These are phyloP conservation scores for Casuarina cunninghamiana DNA, from an alignment of 306 rosid genomes.

Conservation along the genomic window DNA sequence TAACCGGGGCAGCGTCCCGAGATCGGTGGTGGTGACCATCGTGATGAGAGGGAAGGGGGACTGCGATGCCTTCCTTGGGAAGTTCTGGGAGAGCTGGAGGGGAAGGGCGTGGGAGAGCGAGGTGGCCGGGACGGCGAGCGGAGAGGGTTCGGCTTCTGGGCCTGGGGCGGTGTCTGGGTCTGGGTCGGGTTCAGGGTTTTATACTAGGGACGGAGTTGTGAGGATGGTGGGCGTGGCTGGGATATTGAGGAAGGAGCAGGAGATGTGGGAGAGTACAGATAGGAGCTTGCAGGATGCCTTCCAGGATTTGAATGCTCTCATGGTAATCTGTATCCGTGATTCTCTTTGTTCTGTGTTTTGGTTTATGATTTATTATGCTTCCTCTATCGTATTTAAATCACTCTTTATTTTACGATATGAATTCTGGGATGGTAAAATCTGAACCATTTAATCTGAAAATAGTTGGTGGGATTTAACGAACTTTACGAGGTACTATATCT, in stretches of 20 bases:
- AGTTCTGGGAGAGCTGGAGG: constrained; percentile 87
- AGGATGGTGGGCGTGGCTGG: constrained; percentile 97
- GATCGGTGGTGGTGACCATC: constrained; percentile 60
- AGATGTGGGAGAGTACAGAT: constrained; percentile 97
- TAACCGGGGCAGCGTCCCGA: constrained; percentile 24
- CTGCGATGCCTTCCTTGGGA: constrained; percentile 58
- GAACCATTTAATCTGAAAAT: no score
- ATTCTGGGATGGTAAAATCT: no score
- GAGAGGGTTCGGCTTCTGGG: constrained; percentile 7
- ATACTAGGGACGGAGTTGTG: constrained; percentile 77
- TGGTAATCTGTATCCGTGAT: constrained; percentile 46
- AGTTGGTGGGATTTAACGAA: no score
- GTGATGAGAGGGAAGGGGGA: constrained; percentile 89
- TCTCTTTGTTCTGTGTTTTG: neutral
- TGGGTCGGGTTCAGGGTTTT: constrained; percentile 47
- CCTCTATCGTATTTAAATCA: neutral
- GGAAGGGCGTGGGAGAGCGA: constrained; percentile 71
- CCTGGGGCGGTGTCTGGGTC: neutral
- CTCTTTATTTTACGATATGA: no score
- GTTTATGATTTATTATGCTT: neutral
- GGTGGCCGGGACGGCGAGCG: constrained; percentile 25
- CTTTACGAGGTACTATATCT: no score
- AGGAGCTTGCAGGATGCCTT: constrained; percentile 95
- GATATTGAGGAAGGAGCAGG: constrained; percentile 95
- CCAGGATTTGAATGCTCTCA: constrained; percentile 97